Evolutionary conservation across 2,329 filamentous ascomycete species (phyloP).

Genomic region (Sodiomyces alkalinus): DNA sequence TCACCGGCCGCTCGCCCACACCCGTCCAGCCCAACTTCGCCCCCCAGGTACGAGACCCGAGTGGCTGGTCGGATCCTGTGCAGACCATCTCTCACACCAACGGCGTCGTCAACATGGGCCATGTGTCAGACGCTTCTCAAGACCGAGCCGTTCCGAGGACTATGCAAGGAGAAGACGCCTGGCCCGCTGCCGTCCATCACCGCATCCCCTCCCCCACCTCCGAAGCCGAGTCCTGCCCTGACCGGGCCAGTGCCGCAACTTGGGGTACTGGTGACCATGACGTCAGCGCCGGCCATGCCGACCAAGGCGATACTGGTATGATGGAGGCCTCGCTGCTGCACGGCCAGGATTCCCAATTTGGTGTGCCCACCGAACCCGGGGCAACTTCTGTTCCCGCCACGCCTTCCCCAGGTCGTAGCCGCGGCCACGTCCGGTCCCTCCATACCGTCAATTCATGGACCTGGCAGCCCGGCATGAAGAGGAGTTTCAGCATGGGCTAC

Average conservation of each 20-base stretch:
- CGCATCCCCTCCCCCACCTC: constrained; percentile 45
- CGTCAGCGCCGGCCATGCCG: constrained; percentile 18
- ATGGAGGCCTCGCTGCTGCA: constrained; percentile 12
- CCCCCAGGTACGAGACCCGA: constrained; percentile 35
- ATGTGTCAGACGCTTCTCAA: constrained; percentile 18
- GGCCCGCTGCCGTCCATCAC: constrained; percentile 36
- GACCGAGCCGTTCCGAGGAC: constrained; percentile 33
- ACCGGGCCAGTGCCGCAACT: too few relatives aligned
- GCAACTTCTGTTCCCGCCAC: constrained; percentile 13
- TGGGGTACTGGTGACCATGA: too few relatives aligned
- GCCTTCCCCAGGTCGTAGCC: constrained; percentile 28
- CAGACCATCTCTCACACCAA: constrained; percentile 17
- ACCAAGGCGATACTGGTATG: constrained; percentile 16
- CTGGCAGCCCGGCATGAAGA: constrained; percentile 48
- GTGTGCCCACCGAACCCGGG: constrained; percentile 5
- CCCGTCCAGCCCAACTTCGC: constrained; percentile 45
- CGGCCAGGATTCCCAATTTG: neutral
- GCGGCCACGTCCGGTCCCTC: constrained; percentile 41
- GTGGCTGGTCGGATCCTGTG: constrained; percentile 24
- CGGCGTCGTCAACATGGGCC: constrained; percentile 21
- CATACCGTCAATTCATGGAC: constrained; percentile 48
- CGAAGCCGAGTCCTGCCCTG: constrained; percentile 25
- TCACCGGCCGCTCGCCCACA: constrained; percentile 37
- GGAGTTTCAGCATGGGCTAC: constrained; percentile 65
- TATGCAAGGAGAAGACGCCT: constrained; percentile 28